Evolutionary conservation across 768 basidiomycete genomes (phyloP).

Genomic region (Chalciporus piperatus): DNA sequence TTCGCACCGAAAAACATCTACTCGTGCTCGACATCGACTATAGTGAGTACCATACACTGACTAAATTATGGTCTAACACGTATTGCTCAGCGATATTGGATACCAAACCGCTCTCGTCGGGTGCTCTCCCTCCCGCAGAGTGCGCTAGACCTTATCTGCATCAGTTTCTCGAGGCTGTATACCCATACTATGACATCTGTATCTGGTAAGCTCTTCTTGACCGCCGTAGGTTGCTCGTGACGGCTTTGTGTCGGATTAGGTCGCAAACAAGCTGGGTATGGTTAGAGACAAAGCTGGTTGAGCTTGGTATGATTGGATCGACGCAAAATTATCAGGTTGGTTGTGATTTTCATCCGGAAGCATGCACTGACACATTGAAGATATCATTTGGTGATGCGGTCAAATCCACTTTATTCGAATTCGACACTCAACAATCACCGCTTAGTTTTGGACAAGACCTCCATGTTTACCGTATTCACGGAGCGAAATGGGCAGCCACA

Average conservation of each 20-base stretch:
- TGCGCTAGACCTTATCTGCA: conserved; percentile 84
- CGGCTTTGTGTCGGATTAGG: conserved; percentile 37
- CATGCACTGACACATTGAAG: conserved; percentile 23
- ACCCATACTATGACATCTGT: conserved; percentile 85
- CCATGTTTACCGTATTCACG: conserved; percentile 87
- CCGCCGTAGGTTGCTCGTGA: not conserved
- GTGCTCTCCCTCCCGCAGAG: conserved; percentile 73
- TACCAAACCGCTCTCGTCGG: conserved; percentile 80
- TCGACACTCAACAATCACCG: not conserved
- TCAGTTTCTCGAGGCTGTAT: conserved; percentile 76
- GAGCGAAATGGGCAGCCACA: conserved; percentile 70
- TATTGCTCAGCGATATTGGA: conserved; percentile 66
- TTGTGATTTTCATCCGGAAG: not conserved
- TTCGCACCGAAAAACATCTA: conserved; percentile 73
- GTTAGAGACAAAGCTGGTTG: conserved; percentile 85
- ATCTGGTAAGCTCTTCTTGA: conserved; percentile 57
- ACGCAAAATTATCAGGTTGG: conserved; percentile 65
- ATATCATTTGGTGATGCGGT: conserved; percentile 59
- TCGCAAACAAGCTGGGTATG: conserved; percentile 87
- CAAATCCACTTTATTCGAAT: not conserved
- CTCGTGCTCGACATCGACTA: conserved; percentile 90
- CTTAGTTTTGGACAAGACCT: conserved; percentile 77
- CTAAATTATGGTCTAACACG: not conserved
- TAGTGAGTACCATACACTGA: conserved; percentile 43
- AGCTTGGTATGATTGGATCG: conserved; percentile 80